These are phyloP conservation scores for Raffaelea arxii DNA, from an alignment of 2,329 filamentous ascomycete species.

Conservation along the genomic window DNA sequence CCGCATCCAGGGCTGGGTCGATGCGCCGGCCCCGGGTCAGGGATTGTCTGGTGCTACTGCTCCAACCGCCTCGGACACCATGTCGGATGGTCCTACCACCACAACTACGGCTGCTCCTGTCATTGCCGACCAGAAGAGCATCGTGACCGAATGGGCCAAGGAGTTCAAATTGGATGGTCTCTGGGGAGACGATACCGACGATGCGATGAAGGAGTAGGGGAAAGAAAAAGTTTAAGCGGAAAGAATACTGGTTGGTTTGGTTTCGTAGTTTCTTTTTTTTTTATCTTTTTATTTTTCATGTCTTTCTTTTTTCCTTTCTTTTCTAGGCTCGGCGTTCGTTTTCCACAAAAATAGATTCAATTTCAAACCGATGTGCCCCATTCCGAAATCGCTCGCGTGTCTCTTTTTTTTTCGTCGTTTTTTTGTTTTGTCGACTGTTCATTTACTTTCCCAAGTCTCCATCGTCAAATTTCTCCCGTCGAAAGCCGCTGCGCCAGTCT, in stretches of 20 bases:
- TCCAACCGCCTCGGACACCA: conserved; percentile 4
- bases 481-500: not conserved
- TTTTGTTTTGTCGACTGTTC: not conserved
- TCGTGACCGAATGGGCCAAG: conserved; percentile 85
- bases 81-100: conserved; percentile 18
- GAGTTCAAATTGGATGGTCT: conserved; percentile 93
- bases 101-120: conserved; percentile 21
- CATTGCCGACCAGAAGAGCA: conserved; percentile 64
- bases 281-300: not conserved
- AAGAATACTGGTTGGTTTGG: not conserved
- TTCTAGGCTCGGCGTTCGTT: conserved; percentile 6
- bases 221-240: not conserved
- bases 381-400: not conserved
- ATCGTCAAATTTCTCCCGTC: not conserved
- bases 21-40: conserved; percentile 61
- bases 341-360: not conserved
- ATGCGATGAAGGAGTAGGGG: conserved; percentile 42
- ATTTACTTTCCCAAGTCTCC: too few species aligned
- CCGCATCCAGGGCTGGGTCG: conserved; percentile 85
- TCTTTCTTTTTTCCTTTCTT: not conserved
- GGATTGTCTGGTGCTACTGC: conserved; percentile 22
- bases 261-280: not conserved
- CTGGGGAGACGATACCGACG: conserved; percentile 59
- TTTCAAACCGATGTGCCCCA: not conserved
- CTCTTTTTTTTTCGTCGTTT: not conserved